Conservation (phyloP, 306 rosid genomes). For the Vigna trinervia region DNA sequence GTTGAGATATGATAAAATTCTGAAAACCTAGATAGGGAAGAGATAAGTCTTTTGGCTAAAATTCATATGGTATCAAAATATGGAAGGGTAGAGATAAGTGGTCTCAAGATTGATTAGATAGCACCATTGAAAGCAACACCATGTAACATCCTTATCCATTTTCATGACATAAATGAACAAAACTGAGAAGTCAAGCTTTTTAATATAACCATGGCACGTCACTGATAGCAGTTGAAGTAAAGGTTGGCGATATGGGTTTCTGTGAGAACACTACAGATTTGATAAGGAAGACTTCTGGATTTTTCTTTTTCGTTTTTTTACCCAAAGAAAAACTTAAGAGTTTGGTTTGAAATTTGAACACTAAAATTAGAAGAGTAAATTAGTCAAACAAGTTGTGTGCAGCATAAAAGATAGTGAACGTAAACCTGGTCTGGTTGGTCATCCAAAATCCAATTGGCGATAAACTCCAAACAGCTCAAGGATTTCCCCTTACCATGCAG, state of each 20-base stretch:
- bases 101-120: neutral
- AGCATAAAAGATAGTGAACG: neutral
- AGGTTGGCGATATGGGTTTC: neutral
- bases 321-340: neutral
- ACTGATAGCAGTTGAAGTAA: neutral
- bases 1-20: conserved; percentile 13
- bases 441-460: neutral
- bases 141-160: conserved; percentile 11
- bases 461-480: neutral
- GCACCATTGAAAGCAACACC: neutral
- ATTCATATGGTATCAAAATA: neutral
- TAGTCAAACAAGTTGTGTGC: conserved; percentile 27
- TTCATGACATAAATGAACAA: neutral
- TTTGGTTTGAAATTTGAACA: conserved; percentile 21
- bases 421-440: neutral
- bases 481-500: neutral
- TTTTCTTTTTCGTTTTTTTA: too few species aligned
- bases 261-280: conserved; percentile 13
- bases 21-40: neutral
- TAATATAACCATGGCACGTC: neutral
- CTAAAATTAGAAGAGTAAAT: neutral
- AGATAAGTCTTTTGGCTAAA: neutral
- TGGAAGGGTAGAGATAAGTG: neutral
- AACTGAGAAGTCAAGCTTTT: neutral
- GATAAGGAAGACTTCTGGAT: conserved; percentile 13